Percentiles rank a stretch among this genome's conserved stretches.
Conservation (phyloP, 805 yeast genomes). For the Cephaloascus fragrans region DNA sequence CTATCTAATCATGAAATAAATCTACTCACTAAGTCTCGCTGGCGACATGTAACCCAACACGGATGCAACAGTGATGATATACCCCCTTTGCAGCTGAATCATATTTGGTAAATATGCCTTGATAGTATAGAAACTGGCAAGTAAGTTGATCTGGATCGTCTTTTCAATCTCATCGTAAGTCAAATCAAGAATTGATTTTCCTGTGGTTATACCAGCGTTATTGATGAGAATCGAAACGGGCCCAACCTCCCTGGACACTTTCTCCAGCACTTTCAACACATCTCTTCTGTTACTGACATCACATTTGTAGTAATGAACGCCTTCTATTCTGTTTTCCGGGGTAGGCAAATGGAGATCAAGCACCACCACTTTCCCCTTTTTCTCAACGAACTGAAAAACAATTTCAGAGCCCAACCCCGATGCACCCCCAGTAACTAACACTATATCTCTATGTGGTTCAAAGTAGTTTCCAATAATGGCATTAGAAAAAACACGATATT, state of each 20-base stretch:
- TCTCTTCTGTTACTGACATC: conserved; percentile 53
- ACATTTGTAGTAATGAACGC: conserved; percentile 50
- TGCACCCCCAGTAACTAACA: conserved; percentile 77
- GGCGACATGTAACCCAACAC: conserved; percentile 83
- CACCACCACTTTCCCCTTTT: conserved; percentile 48
- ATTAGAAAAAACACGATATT: conserved; percentile 21
- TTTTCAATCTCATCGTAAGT: conserved; percentile 49
- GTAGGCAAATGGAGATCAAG: conserved; percentile 47
- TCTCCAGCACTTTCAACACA: conserved; percentile 27
- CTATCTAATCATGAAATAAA: not conserved
- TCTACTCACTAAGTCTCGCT: conserved; percentile 38
- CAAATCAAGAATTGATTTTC: conserved; percentile 45
- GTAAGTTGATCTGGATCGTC: conserved; percentile 56
- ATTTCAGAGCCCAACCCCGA: conserved; percentile 71
- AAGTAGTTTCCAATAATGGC: conserved; percentile 39
- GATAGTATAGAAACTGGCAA: conserved; percentile 61
- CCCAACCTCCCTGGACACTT: conserved; percentile 43
- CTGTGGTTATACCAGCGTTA: conserved; percentile 73
- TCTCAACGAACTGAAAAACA: conserved; percentile 30
- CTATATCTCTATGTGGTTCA: conserved; percentile 48
- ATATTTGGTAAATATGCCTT: conserved; percentile 68
- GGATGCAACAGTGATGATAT: conserved; percentile 73
- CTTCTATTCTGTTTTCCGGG: conserved; percentile 17
- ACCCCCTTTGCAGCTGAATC: conserved; percentile 55
- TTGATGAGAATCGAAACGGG: conserved; percentile 61